Conservation (phyloP, 108 stramenopile species). For the Skeletonema menzelii region DNA sequence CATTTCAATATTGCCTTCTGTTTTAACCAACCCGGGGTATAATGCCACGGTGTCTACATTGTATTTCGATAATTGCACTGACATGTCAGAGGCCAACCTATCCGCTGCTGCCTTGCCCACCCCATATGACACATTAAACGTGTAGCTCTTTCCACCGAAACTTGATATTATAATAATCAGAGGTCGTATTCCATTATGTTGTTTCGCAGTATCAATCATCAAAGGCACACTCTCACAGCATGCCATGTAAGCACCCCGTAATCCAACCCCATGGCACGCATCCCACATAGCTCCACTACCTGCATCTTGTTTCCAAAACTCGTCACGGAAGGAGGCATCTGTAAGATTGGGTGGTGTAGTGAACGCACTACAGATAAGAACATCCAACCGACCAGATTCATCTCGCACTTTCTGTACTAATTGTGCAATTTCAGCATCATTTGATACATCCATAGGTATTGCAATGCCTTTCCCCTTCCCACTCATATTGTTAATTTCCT, state of each 20-base stretch:
- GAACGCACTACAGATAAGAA: slow-evolving; percentile 67
- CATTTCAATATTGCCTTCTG: slow-evolving; percentile 77
- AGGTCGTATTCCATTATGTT: slow-evolving; percentile 41
- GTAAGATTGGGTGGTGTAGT: slow-evolving; percentile 49
- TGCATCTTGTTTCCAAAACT: slow-evolving; percentile 75
- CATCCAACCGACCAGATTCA: slow-evolving; percentile 71
- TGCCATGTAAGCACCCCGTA: slow-evolving; percentile 65
- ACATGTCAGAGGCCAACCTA: slow-evolving; percentile 81
- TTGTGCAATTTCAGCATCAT: slow-evolving; percentile 53
- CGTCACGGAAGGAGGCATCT: slow-evolving; percentile 43
- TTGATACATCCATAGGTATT: slow-evolving; percentile 48
- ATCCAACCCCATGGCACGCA: slow-evolving; percentile 66
- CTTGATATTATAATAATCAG: slow-evolving; percentile 63
- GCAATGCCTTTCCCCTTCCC: slow-evolving; percentile 51
- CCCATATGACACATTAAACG: slow-evolving; percentile 93
- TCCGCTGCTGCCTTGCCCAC: slow-evolving; percentile 89
- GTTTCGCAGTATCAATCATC: slow-evolving; percentile 66
- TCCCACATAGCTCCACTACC: slow-evolving; percentile 72
- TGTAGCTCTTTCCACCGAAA: slow-evolving; percentile 83
- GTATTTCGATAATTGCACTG: slow-evolving; percentile 58
- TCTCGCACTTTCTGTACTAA: slow-evolving; percentile 31
- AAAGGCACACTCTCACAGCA: slow-evolving; percentile 59
- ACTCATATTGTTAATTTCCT: slow-evolving; percentile 45
- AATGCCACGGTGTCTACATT: slow-evolving; percentile 70
- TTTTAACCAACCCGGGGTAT: slow-evolving; percentile 87